phyloP scores from a whole-genome alignment of 345 rosid genomes.

The Boechera retrofracta region DNA sequence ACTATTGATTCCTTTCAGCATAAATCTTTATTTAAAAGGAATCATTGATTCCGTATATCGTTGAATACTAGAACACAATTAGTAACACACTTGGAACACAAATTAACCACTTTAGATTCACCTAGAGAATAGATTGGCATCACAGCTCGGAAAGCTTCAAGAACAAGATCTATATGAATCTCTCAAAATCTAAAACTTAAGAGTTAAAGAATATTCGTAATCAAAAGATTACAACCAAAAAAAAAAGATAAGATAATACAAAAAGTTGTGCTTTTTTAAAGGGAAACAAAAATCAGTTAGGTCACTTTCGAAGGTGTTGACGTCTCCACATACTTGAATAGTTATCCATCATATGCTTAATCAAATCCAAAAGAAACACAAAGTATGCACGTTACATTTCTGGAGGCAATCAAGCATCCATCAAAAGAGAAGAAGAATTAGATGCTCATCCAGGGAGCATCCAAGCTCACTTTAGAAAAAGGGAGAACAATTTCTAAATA shows the following conservation, averaged over 20 bases:
- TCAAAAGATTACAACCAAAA: conserved; percentile 30
- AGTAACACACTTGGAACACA: neutral
- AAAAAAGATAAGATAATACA: conserved; percentile 25
- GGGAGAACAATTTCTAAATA: conserved; percentile 20
- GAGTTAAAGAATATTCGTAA: conserved; percentile 21
- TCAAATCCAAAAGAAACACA: neutral
- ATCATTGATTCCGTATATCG: neutral
- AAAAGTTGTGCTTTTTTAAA: conserved; percentile 14
- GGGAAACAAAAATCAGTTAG: neutral
- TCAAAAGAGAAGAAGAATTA: conserved; percentile 20
- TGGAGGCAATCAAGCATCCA: conserved; percentile 15
- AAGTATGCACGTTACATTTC: conserved; percentile 5
- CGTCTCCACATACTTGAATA: conserved; percentile 16
- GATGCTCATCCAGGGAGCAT: conserved; percentile 31
- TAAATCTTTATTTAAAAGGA: neutral
- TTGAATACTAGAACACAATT: neutral
- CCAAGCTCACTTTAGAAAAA: conserved; percentile 10
- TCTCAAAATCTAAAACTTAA: conserved; percentile 11
- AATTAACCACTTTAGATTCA: neutral
- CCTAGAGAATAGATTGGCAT: neutral
- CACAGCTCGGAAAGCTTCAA: neutral
- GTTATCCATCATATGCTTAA: neutral
- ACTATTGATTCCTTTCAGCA: conserved; percentile 20
- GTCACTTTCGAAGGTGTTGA: conserved; percentile 28
- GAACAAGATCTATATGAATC: conserved; percentile 6